phyloP scores from a whole-genome alignment of 805 yeast genomes.

The Candida stauntonica region DNA sequence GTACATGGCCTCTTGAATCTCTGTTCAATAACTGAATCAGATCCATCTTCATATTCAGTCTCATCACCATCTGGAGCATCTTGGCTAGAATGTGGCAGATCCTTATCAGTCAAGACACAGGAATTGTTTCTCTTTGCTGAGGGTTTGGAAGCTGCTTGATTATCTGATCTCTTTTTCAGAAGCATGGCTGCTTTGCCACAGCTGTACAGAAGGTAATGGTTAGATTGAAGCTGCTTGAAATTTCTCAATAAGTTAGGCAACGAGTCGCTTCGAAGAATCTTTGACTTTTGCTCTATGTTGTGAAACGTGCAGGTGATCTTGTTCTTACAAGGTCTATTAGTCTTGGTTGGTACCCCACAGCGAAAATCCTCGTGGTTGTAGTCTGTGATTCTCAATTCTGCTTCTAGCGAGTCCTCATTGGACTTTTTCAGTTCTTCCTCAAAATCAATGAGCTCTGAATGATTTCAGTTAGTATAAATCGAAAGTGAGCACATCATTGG shows the following conservation, averaged over 20 bases:
- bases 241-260: conserved; percentile 15
- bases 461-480: background rate
- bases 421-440: background rate
- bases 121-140: conserved; percentile 9
- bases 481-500: no score
- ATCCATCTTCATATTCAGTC: no score
- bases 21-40: no score
- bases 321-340: conserved; percentile 14
- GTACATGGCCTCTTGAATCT: no score
- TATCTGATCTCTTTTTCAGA: conserved; percentile 3
- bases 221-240: conserved; percentile 34
- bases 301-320: conserved; percentile 17
- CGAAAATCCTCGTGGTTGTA: conserved; percentile 20
- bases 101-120: background rate
- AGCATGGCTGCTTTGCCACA: conserved; percentile 1
- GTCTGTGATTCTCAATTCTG: conserved; percentile 13
- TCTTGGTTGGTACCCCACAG: conserved; percentile 15
- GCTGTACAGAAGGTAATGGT: conserved; percentile 3
- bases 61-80: no score
- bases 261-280: conserved; percentile 13
- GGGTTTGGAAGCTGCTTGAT: no score
- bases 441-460: background rate
- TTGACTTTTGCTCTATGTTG: conserved; percentile 9
- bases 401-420: background rate
- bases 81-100: background rate